Evolutionary conservation across 805 yeast species (phyloP).

Genomic region (Kuraishia floccosa): DNA sequence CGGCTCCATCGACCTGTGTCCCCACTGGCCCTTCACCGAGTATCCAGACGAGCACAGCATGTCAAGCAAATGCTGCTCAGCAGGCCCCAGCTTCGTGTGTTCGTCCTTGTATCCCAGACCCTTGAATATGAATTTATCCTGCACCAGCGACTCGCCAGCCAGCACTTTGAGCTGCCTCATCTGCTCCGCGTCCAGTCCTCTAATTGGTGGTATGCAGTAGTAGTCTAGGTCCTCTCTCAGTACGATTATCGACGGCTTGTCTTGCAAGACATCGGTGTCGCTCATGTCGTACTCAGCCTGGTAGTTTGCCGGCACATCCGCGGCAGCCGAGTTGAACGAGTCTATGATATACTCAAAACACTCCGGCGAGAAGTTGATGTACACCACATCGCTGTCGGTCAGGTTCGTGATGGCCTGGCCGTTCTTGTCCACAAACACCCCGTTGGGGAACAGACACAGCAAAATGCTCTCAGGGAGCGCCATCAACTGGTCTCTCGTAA

Average conservation of each 20-base stretch:
- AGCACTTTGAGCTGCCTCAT: conserved; percentile 59
- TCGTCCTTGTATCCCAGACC: conserved; percentile 60
- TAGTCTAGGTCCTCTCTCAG: conserved; percentile 90
- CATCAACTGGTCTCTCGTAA: conserved; percentile 84
- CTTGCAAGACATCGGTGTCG: conserved; percentile 57
- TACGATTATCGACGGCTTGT: conserved; percentile 85
- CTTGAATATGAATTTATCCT: conserved; percentile 54
- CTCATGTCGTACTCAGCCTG: conserved; percentile 20
- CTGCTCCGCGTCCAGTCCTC: conserved; percentile 42
- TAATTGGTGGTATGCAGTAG: conserved; percentile 73
- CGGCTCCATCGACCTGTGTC: conserved; percentile 80
- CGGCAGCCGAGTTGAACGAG: conserved; percentile 59
- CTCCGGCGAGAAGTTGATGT: conserved; percentile 75
- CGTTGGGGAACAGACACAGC: conserved; percentile 81
- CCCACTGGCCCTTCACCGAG: conserved; percentile 61
- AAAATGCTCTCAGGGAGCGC: conserved; percentile 84
- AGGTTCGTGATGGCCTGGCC: conserved; percentile 73
- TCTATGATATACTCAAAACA: conserved; percentile 79
- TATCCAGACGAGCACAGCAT: conserved; percentile 93
- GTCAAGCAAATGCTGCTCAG: conserved; percentile 89
- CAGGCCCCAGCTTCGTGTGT: conserved; percentile 63
- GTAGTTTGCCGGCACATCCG: conserved; percentile 28
- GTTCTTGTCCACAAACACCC: conserved; percentile 68
- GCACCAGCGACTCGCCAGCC: conserved; percentile 58
- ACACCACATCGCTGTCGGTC: conserved; percentile 71